Evolutionary conservation across 2,329 filamentous ascomycete genomes (phyloP).

Genomic region (Huntiella moniliformis): DNA sequence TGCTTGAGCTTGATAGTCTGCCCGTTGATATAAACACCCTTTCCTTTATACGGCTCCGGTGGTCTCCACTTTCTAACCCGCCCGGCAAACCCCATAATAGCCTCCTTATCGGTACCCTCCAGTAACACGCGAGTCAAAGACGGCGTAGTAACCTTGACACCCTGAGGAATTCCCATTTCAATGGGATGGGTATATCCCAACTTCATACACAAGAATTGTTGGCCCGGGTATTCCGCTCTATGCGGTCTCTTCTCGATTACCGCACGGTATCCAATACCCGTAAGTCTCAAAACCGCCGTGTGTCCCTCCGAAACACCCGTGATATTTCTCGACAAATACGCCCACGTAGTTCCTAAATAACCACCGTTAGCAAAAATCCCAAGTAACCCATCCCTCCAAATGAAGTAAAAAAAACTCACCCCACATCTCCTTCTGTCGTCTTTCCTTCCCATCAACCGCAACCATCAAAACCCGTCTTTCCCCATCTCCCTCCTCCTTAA

Average conservation of each 20-base stretch:
- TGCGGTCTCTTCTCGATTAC: conserved; percentile 61
- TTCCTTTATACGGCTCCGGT: conserved; percentile 97
- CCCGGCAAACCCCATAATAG: conserved; percentile 80
- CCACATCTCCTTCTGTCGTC: conserved; percentile 88
- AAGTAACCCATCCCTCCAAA: background rate
- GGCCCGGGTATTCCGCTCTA: conserved; percentile 56
- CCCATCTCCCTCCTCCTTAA: conserved; percentile 46
- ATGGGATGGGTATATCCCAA: conserved; percentile 94
- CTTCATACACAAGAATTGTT: conserved; percentile 82
- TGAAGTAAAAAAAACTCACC: conserved; percentile 35
- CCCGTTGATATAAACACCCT: conserved; percentile 95
- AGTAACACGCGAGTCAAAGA: conserved; percentile 81
- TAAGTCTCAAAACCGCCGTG: conserved; percentile 75
- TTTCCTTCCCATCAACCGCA: conserved; percentile 47
- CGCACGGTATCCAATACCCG: conserved; percentile 90
- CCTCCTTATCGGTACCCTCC: conserved; percentile 71
- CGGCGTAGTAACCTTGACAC: conserved; percentile 71
- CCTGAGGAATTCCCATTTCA: conserved; percentile 65
- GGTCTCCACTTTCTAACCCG: conserved; percentile 72
- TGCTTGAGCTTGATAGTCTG: conserved; percentile 97
- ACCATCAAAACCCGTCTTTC: conserved; percentile 45
- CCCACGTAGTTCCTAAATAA: conserved; percentile 54
- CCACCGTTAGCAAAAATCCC: background rate
- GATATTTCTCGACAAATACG: conserved; percentile 78
- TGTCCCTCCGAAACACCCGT: conserved; percentile 93